Percentiles rank a stretch among this genome's conserved stretches.
Conservation (phyloP, 768 basidiomycete genomes). For the Megacollybia marginata region DNA sequence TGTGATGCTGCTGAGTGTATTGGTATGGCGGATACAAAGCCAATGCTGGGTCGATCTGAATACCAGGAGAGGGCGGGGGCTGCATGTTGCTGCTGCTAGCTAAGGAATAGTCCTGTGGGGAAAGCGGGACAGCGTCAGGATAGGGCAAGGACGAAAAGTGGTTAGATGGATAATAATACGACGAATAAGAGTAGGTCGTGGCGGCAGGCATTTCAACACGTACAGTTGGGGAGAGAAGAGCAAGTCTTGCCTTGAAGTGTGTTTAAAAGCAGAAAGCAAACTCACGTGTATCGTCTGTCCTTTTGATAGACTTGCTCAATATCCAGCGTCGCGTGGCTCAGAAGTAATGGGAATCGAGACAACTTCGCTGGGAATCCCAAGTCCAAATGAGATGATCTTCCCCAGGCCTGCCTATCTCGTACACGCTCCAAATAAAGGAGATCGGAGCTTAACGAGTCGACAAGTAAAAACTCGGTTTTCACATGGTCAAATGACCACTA, state of each 20-base stretch:
- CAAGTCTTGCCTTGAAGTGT: slow-evolving; percentile 7
- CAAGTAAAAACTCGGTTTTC: too few relatives aligned
- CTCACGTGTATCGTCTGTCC: slow-evolving; percentile 2
- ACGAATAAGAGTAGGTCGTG: slow-evolving; percentile 25
- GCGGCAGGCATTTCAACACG: slow-evolving; percentile 19
- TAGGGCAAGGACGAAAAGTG: slow-evolving; percentile 20
- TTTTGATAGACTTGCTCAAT: neutral
- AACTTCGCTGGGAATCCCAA: too few relatives aligned
- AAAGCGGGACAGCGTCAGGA: slow-evolving; percentile 24
- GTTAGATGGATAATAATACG: slow-evolving; percentile 20
- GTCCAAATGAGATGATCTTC: too few relatives aligned
- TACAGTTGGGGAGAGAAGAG: neutral
- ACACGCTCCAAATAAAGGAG: too few relatives aligned
- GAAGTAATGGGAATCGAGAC: too few relatives aligned
- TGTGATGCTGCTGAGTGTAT: slow-evolving; percentile 43
- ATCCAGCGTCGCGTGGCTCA: neutral
- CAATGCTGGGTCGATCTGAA: slow-evolving; percentile 66
- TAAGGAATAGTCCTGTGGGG: slow-evolving; percentile 34
- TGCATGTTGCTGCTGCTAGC: slow-evolving; percentile 40
- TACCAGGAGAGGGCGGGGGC: slow-evolving; percentile 50
- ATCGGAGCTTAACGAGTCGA: too few relatives aligned
- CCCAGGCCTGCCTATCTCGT: too few relatives aligned
- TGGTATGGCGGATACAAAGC: slow-evolving; percentile 65
- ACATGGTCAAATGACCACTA: too few relatives aligned
- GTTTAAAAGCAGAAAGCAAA: slow-evolving; percentile 1